Base-by-base conservation (phyloP, 2,329 filamentous ascomycete species). In the Xylariaceae sp. region DNA sequence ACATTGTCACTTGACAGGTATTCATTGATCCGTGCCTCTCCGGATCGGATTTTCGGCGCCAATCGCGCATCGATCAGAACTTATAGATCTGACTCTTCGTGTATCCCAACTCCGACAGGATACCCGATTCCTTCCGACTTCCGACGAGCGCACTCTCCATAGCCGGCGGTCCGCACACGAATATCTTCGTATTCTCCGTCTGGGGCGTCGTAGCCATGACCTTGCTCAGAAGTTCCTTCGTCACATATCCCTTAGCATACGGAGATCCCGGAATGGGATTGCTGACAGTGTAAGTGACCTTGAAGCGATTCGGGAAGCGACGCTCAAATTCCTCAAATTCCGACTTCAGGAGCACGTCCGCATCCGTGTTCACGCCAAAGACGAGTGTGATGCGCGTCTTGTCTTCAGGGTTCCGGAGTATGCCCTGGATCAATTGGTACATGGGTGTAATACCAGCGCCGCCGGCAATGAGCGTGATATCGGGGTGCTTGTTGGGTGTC, bases 401-500 rank as follows among this genome's bases (percentile, higher is more conserved):
- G 65, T 90, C 87, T 1, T 77, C 72, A 0, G 84, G 79, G 67
- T 89, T 82, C 50, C 75, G 72, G n/a, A 88, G 74, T 58, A 88
- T 86, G 1, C 83, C 83, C 53, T 78, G 81, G 1, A 82, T 77
- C 1, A 89, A 79, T 69, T 88, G 85, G 69, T 83, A 89, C 64
- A 87, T 80, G 0, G 88, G 88, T 0, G 87, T 90, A 64, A 91
- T 88, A 15, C 88, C 88, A 0, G 86, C 86, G 10, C 88, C 88
- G 50, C 88, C 88, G 0, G 88, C 88, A 49, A 90, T 81, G 45
- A 89, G 77, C 2, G 83, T 81, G n/a, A 90, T 72, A 62, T 82
- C 78, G 2, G 68, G 69, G 67, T 72, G 76, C 69, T 74, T 73
- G 63, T 79, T 81, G 34, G 81, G 74, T 18, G 75, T 79, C 80